phyloP scores from a whole-genome alignment of 176 grass and related monocot genomes.

The Carex parvula region DNA sequence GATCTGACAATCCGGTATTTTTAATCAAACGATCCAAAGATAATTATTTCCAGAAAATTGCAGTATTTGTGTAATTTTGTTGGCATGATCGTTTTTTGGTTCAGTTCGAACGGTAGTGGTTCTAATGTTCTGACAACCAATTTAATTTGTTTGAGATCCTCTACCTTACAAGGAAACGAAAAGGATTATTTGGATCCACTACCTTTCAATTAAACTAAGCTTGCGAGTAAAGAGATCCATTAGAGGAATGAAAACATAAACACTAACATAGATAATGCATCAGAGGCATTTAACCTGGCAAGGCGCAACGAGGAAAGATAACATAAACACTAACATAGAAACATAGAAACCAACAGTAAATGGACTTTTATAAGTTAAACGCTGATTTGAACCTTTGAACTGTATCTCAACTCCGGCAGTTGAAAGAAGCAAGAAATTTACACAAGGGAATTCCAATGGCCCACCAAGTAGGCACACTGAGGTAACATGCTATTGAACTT shows the following conservation, averaged over 20 bases:
- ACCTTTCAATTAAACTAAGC: background rate
- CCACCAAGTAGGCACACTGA: slow-evolving; percentile 13
- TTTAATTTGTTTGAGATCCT: no score
- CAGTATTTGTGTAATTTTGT: no score
- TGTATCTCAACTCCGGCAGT: slow-evolving; percentile 2
- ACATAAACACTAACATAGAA: background rate
- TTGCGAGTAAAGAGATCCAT: background rate
- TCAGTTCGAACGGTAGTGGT: no score
- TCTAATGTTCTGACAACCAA: no score
- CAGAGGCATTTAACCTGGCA: background rate
- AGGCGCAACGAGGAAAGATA: background rate
- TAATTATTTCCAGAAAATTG: no score
- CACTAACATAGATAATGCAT: background rate
- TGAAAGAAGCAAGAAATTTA: slow-evolving; percentile 27
- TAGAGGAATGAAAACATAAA: background rate
- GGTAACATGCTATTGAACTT: background rate
- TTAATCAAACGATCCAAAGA: no score
- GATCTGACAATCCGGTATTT: no score
- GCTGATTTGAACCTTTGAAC: slow-evolving; percentile 26
- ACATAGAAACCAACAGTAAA: background rate
- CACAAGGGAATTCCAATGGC: slow-evolving; percentile 19
- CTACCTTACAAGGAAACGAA: no score
- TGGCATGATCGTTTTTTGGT: no score
- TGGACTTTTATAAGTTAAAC: slow-evolving; percentile 22
- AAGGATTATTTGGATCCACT: no score